Evolutionary conservation across 352 stramenopile genomes (phyloP).

Genomic region (Phytophthora fragariaefolia): DNA sequence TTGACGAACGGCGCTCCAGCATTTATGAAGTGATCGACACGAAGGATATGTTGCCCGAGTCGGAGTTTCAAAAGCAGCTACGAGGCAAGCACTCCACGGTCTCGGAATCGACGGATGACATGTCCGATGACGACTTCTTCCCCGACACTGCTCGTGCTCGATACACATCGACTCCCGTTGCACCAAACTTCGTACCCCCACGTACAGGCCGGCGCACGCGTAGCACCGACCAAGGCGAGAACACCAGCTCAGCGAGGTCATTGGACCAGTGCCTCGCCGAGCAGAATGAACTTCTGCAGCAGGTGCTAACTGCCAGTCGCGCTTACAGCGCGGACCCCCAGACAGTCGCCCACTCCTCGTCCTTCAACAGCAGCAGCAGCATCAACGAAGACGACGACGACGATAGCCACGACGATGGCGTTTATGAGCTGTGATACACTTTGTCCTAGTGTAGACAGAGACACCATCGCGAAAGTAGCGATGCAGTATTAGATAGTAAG

Average conservation of each 20-base stretch:
- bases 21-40: conserved; percentile 54
- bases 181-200: conserved; percentile 18
- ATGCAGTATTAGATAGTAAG: conserved; percentile 27
- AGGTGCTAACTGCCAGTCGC: conserved; percentile 43
- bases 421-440: conserved; percentile 38
- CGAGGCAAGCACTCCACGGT: conserved; percentile 28
- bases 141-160: conserved; percentile 24
- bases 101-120: conserved; percentile 13
- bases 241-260: conserved; percentile 27
- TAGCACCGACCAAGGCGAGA: conserved; percentile 35
- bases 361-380: conserved; percentile 25
- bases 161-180: conserved; percentile 39
- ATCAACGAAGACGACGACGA: conserved; percentile 32
- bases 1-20: conserved; percentile 39
- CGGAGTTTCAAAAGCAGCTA: conserved; percentile 31
- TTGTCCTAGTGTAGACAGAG: conserved; percentile 11
- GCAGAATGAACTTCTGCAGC: conserved; percentile 48
- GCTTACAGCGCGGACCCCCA: conserved; percentile 26
- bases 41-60: conserved; percentile 44
- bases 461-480: conserved; percentile 30
- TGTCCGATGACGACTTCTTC: conserved; percentile 26
- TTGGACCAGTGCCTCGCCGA: conserved; percentile 49
- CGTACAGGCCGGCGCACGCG: conserved; percentile 32
- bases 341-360: conserved; percentile 16
- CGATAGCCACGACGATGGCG: conserved; percentile 30